Conservation (phyloP, 306 rosid species). For the Rubus parviflorus region DNA sequence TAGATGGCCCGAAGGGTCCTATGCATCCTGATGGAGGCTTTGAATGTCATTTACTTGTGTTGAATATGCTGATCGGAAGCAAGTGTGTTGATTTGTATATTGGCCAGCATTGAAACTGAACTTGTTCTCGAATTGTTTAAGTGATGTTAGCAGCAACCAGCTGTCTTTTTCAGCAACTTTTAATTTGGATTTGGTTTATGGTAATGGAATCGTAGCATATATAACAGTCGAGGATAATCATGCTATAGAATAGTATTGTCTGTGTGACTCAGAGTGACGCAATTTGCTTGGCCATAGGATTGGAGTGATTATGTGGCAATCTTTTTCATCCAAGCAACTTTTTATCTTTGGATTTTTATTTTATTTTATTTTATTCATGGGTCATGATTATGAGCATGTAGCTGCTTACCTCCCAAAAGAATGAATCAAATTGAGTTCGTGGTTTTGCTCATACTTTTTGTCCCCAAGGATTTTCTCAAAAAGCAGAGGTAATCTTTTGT, state of each 20-base stretch:
- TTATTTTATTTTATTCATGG: neutral
- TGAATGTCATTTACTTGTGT: constrained; percentile 52
- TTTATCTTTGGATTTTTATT: neutral
- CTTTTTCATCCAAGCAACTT: neutral
- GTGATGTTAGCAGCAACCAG: constrained; percentile 36
- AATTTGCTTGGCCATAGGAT: neutral
- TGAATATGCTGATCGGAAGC: constrained; percentile 36
- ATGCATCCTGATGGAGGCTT: constrained; percentile 51
- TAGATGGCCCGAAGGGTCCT: constrained; percentile 46
- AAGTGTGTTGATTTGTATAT: constrained; percentile 40
- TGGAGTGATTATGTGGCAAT: neutral
- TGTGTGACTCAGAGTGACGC: constrained; percentile 3
- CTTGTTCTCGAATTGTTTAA: constrained; percentile 27
- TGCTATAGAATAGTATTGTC: neutral
- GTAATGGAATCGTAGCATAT: neutral
- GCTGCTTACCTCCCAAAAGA: neutral
- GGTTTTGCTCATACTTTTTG: too few species aligned
- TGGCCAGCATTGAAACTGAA: constrained; percentile 25
- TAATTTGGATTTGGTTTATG: constrained; percentile 4
- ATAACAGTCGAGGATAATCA: neutral
- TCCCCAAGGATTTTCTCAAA: too few species aligned
- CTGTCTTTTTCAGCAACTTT: constrained; percentile 27
- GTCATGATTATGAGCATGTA: neutral
- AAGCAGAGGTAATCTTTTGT: too few species aligned
- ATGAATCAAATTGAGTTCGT: neutral